Base-by-base conservation (phyloP, 306 rosid genomes). In the Pyrus communis region DNA sequence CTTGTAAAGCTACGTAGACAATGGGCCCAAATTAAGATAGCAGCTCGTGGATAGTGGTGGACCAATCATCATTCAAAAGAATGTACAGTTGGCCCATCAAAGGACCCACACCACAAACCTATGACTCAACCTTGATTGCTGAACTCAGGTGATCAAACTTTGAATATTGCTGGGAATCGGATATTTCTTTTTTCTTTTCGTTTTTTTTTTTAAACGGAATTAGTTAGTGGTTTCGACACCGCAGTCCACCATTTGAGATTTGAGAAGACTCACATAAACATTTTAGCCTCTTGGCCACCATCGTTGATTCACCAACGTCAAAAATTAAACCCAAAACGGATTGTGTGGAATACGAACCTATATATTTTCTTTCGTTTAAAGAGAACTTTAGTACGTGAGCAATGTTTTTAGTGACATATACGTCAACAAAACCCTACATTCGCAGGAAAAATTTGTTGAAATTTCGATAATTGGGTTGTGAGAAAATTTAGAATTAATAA, bases 211-310 rank as follows among this genome's bases (percentile, higher is more conserved):
- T 5, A 0, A 33, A 35, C 0, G 38, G 38, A 6, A 33, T 33
- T 5, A 7, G 2, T 0, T 35, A 0, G 42, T 38, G 10, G 9
- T 38, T 38, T 38, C 2, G 10, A 38, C 2, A 38, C 7, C 0
- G 0, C 2, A 38, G 2, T 38, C 0, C 42, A 38, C 0, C 2
- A 38, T 38, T 38, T 0, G 9, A 9, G 10, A 2, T 38, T 0
- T 7, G 2, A 38, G 42, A 38, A 38, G 10, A 38, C 9, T 38
- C 9, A 38, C 2, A 38, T 0, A 7, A 2, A 0, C 2, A 38
- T 38, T 38, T 38, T 9, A 38, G 9, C 42, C 42, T 38, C 9
- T 0, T 38, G 10, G 2, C 10, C 9, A 38, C 2, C 2, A 7
- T 38, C 9, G 10, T 38, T 38, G 42, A 7, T 38, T 38, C 4